Percentiles rank a stretch among this genome's conserved stretches.
Evolutionary conservation across 176 grass and related monocot genomes (phyloP).

Genomic region (Oropetium thomaeum): DNA sequence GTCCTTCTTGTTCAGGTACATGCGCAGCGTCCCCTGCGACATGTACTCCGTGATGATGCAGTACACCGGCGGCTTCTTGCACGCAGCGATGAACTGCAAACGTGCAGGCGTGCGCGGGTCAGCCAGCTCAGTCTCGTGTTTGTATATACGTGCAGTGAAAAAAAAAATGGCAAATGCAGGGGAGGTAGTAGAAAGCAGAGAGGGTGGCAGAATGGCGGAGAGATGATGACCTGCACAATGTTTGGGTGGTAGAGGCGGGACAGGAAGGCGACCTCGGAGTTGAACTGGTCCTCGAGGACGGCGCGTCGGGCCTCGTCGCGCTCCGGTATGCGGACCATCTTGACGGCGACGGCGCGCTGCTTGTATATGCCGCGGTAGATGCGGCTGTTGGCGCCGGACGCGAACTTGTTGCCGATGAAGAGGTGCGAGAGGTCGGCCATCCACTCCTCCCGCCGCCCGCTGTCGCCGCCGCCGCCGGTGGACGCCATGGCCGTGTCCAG

Average conservation of each 20-base stretch:
- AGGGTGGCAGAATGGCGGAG: not conserved
- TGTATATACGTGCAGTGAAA: no score
- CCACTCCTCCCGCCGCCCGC: constrained; percentile 77
- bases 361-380: constrained; percentile 97
- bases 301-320: constrained; percentile 73
- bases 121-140: no score
- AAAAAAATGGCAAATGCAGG: not conserved
- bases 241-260: constrained; percentile 93
- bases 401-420: constrained; percentile 98
- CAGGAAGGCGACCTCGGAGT: constrained; percentile 91
- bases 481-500: constrained; percentile 50
- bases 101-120: not conserved
- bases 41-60: constrained; percentile 99
- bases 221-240: constrained; percentile 58
- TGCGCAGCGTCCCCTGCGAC: constrained; percentile 96
- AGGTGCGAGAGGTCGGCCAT: constrained; percentile 96
- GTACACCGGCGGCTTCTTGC: constrained; percentile 95
- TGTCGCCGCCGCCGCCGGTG: constrained; percentile 18
- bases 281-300: constrained; percentile 82
- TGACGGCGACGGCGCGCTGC: constrained; percentile 87
- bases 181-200: no score
- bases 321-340: constrained; percentile 96
- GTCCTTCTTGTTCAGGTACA: constrained; percentile 99
- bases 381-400: constrained; percentile 89
- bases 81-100: constrained; percentile 91